phyloP scores from a whole-genome alignment of 2,329 filamentous ascomycete species.

The Bipolaris bicolor region DNA sequence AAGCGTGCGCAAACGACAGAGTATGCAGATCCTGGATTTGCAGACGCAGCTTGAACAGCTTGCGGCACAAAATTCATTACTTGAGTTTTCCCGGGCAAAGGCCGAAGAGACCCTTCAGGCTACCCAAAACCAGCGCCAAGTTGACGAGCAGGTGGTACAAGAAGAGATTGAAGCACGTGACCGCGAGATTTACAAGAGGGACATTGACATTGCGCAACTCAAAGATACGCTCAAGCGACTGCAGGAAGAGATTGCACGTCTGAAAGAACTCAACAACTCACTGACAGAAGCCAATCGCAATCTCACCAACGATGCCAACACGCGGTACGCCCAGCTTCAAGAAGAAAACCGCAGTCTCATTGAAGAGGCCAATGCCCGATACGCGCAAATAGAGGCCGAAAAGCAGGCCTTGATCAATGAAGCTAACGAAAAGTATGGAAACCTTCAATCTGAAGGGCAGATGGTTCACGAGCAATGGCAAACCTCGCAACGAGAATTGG shows the following conservation, averaged over 20 bases:
- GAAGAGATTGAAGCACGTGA: conserved; percentile 69
- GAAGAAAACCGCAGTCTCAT: conserved; percentile 68
- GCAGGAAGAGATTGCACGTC: conserved; percentile 78
- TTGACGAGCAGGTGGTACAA: conserved; percentile 56
- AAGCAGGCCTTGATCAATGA: conserved; percentile 78
- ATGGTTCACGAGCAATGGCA: conserved; percentile 60
- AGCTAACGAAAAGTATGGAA: conserved; percentile 72
- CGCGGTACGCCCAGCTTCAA: conserved; percentile 71
- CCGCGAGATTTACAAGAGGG: conserved; percentile 76
- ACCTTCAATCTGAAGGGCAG: conserved; percentile 70
- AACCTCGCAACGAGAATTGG: conserved; percentile 70
- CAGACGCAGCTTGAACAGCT: conserved; percentile 85
- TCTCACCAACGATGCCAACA: conserved; percentile 75
- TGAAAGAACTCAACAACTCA: conserved; percentile 82
- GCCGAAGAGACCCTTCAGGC: conserved; percentile 70
- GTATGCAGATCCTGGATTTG: conserved; percentile 92
- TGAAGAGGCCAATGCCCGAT: conserved; percentile 74
- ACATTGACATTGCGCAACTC: conserved; percentile 84
- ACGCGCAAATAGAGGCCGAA: conserved; percentile 64
- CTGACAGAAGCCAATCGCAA: conserved; percentile 78
- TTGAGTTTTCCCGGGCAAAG: conserved; percentile 73
- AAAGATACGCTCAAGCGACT: conserved; percentile 79
- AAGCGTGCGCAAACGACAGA: conserved; percentile 95
- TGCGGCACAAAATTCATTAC: conserved; percentile 79
- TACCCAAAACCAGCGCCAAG: conserved; percentile 60